These are phyloP conservation scores for Leptodontidium sp. DNA, from an alignment of 2,329 filamentous ascomycete species.

Conservation along the genomic window DNA sequence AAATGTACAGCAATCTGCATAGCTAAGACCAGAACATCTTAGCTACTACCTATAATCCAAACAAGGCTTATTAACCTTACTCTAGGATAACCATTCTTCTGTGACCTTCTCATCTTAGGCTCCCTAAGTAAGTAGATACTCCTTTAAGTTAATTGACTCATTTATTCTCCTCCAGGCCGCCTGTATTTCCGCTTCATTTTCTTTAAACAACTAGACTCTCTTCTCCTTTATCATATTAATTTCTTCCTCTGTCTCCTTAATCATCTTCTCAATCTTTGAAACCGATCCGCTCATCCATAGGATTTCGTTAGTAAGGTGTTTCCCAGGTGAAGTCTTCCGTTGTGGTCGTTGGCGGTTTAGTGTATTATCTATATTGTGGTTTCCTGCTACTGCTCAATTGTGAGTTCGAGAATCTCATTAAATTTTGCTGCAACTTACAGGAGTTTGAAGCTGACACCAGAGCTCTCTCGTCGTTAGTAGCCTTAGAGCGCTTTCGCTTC, in stretches of 20 bases:
- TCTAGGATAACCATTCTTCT: no score
- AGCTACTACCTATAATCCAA: not conserved
- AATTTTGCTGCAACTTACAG: not conserved
- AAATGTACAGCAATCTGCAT: conserved; percentile 2
- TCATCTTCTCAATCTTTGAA: no score
- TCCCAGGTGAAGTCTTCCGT: conserved; percentile 6
- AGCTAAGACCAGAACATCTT: not conserved
- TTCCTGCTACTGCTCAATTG: conserved; percentile 1
- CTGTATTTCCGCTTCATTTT: conserved; percentile 7
- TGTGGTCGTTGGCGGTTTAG: not conserved
- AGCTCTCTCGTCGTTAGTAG: not conserved
- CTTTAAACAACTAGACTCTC: not conserved
- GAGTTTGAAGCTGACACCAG: not conserved
- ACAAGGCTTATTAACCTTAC: conserved; percentile 13
- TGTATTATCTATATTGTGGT: not conserved
- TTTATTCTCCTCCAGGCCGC: conserved; percentile 4
- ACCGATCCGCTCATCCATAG: conserved; percentile 1
- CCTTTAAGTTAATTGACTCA: no score
- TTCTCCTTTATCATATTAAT: conserved; percentile 3
- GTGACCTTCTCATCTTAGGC: no score
- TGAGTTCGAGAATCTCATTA: conserved; percentile 1
- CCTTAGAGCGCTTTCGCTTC: conserved; percentile 5
- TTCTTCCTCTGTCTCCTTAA: conserved; percentile 16
- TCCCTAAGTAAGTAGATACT: no score
- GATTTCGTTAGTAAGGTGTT: conserved; percentile 2